Evolutionary conservation across 225 moss, liverwort and hornwort genomes (phyloP).

Genomic region (Anthoceros angustus): DNA sequence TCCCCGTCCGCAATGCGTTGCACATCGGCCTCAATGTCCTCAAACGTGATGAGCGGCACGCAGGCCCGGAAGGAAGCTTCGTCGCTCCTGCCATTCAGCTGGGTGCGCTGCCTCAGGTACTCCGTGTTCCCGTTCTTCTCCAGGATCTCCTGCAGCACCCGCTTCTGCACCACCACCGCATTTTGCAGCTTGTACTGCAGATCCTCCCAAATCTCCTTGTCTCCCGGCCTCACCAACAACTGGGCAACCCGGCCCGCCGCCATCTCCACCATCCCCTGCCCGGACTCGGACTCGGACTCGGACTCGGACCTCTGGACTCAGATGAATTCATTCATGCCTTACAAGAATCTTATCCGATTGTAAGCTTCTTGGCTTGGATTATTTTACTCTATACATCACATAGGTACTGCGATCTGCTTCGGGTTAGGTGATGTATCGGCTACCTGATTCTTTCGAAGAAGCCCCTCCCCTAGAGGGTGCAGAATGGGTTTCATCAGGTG

Average conservation of each 20-base stretch:
- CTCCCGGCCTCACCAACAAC: not conserved
- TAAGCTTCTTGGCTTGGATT: too few species aligned
- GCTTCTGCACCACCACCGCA: conserved; percentile 28
- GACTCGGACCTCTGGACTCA: too few species aligned
- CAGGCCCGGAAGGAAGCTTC: conserved; percentile 31
- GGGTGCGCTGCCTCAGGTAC: conserved; percentile 24
- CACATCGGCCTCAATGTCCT: conserved; percentile 19
- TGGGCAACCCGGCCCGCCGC: not conserved
- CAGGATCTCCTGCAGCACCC: conserved; percentile 28
- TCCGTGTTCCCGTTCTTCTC: conserved; percentile 33
- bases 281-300: too few species aligned
- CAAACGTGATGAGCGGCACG: conserved; percentile 34
- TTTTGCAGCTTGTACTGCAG: conserved; percentile 21
- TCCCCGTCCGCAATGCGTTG: conserved; percentile 36
- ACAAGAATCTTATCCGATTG: too few species aligned
- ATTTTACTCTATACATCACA: too few species aligned
- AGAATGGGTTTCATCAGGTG: too few species aligned
- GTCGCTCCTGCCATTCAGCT: conserved; percentile 38
- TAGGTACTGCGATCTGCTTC: too few species aligned
- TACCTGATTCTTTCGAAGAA: too few species aligned
- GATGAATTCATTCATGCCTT: too few species aligned
- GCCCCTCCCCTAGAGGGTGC: too few species aligned
- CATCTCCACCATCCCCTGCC: not conserved
- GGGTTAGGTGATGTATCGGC: too few species aligned
- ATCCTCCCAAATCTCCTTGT: conserved; percentile 17